These are phyloP conservation scores for Lentinus brumalis DNA, from an alignment of 768 basidiomycete genomes.

Conservation along the genomic window DNA sequence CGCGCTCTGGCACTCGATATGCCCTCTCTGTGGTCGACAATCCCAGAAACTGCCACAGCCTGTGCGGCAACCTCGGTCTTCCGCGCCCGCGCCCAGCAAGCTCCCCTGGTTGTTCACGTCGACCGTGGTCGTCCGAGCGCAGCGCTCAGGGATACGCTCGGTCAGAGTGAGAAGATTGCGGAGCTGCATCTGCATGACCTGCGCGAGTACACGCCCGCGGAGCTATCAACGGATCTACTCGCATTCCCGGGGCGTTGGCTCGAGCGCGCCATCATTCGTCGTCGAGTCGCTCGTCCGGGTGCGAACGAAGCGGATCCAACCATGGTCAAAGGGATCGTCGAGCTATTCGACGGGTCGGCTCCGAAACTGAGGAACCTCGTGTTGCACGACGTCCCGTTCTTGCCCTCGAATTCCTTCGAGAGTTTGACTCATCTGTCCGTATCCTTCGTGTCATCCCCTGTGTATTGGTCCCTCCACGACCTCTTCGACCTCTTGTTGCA, in stretches of 20 bases:
- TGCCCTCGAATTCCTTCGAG: conserved; percentile 9
- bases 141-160: neutral
- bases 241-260: conserved; percentile 5
- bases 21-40: conserved; percentile 18
- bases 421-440: neutral
- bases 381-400: conserved; percentile 13
- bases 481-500: neutral
- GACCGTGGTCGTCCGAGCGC: conserved; percentile 2
- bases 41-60: conserved; percentile 2
- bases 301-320: neutral
- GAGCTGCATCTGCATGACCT: conserved; percentile 9
- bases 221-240: conserved; percentile 7
- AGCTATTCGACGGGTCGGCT: conserved; percentile 6
- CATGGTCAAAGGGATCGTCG: neutral
- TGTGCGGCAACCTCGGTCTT: neutral
- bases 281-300: neutral
- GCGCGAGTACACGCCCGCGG: neutral
- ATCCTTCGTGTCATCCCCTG: neutral
- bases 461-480: conserved; percentile 3
- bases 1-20: conserved; percentile 14
- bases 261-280: conserved; percentile 1
- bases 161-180: neutral
- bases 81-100: conserved; percentile 1
- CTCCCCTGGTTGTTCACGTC: conserved; percentile 4
- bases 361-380: conserved; percentile 4